phyloP scores from a whole-genome alignment of 208 protist genomes.

The Acanthamoeba healyi region DNA sequence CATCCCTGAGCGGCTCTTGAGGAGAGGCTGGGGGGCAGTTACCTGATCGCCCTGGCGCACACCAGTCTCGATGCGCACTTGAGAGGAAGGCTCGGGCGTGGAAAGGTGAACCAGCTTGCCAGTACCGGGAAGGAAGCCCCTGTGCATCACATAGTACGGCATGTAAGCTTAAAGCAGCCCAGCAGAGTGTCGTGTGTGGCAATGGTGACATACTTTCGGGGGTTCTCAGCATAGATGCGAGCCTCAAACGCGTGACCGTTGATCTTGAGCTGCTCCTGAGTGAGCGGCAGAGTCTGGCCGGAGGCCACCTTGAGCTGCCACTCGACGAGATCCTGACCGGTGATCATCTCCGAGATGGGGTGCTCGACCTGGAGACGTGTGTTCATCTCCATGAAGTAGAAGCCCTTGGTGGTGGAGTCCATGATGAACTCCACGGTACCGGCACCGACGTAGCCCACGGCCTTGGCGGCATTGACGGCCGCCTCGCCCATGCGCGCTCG shows the following conservation, averaged over 20 bases:
- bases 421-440: conserved; percentile 99
- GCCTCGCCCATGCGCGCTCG: conserved; percentile 91
- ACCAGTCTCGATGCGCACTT: conserved; percentile 83
- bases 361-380: conserved; percentile 96
- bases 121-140: conserved; percentile 49
- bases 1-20: too few relatives aligned
- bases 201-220: conserved; percentile 84
- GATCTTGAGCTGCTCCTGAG: conserved; percentile 33
- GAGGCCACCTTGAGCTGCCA: conserved; percentile 87
- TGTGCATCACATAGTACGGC: too few relatives aligned
- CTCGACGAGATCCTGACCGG: conserved; percentile 91
- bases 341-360: conserved; percentile 92
- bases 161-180: too few relatives aligned
- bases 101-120: conserved; percentile 37
- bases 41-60: conserved; percentile 82
- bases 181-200: too few relatives aligned
- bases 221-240: conserved; percentile 89
- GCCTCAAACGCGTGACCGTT: conserved; percentile 83
- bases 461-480: conserved; percentile 91
- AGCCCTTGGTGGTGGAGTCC: conserved; percentile 89
- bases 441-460: conserved; percentile 95
- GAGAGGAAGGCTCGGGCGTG: not conserved
- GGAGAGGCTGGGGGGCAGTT: not conserved
- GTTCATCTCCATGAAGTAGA: conserved; percentile 99
- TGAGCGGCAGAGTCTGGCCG: conserved; percentile 83